Conservation (phyloP, 116 monocot genomes). For the Dioscorea cayenensis region DNA sequence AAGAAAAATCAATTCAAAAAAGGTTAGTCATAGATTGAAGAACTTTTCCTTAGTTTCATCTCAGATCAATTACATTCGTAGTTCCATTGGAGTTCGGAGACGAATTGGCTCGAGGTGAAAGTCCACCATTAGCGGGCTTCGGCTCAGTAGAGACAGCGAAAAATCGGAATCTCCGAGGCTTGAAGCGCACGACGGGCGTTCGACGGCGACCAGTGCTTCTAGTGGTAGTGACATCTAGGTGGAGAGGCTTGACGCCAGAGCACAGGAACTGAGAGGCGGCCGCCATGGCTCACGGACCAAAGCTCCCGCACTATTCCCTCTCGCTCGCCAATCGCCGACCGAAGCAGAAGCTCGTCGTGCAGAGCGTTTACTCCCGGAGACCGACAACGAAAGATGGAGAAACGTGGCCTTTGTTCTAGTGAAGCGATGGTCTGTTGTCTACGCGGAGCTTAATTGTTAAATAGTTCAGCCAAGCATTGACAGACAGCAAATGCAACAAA, state of each 20-base stretch:
- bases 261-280: conserved; percentile 36
- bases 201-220: not conserved
- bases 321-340: not conserved
- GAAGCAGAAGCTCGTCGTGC: too few relatives aligned
- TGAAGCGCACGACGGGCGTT: not conserved
- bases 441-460: too few relatives aligned
- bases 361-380: too few relatives aligned
- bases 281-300: conserved; percentile 26
- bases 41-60: not conserved
- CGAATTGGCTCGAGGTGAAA: conserved; percentile 3
- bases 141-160: conserved; percentile 53
- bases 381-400: too few relatives aligned
- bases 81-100: conserved; percentile 23
- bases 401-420: too few relatives aligned
- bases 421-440: too few relatives aligned
- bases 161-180: conserved; percentile 11
- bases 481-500: too few relatives aligned
- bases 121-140: conserved; percentile 8
- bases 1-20: conserved; percentile 4
- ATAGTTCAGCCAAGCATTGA: too few relatives aligned
- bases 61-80: conserved; percentile 26
- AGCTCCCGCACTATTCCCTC: conserved; percentile 1
- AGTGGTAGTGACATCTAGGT: not conserved
- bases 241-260: conserved; percentile 37
- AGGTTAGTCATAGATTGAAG: not conserved